A percentile compares a stretch with the other conserved stretches of the same genome.
Evolutionary conservation across 164 flowering plant species (phyloP).

Genomic region (Nymphaea colorata): DNA sequence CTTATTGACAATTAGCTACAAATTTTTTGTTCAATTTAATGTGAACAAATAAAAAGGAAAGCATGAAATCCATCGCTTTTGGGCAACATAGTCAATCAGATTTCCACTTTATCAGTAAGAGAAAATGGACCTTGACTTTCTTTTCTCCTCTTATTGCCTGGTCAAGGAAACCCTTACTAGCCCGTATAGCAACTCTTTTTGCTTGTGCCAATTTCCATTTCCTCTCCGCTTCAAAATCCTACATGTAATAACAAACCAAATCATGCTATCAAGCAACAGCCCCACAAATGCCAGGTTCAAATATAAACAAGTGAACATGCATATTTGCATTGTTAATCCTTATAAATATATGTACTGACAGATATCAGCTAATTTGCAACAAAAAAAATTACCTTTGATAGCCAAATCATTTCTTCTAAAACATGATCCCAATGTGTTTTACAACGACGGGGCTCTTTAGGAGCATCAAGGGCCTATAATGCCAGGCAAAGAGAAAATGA

Average conservation of each 20-base stretch:
- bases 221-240: conserved; percentile 99
- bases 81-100: too few species aligned
- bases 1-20: too few species aligned
- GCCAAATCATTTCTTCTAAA: conserved; percentile 95
- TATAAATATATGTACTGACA: too few species aligned
- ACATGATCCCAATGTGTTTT: conserved; percentile 99
- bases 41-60: too few species aligned
- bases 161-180: conserved; percentile 88
- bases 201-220: conserved; percentile 95
- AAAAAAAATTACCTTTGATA: conserved; percentile 55
- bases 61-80: too few species aligned
- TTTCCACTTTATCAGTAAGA: too few species aligned
- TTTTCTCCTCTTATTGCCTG: conserved; percentile 93
- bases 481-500: conserved; percentile 1
- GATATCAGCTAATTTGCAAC: too few species aligned
- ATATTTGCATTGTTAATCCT: neutral
- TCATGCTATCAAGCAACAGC: neutral
- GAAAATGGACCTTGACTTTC: conserved; percentile 67
- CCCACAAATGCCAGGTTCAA: neutral
- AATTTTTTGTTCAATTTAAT: too few species aligned
- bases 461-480: conserved; percentile 80
- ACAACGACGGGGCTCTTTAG: conserved; percentile 82
- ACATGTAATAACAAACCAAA: conserved; percentile 12
- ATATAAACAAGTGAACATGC: neutral
- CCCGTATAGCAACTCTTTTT: conserved; percentile 83